A percentile compares a stretch with the other conserved stretches of the same genome.
These are phyloP conservation scores for Pezicula radicicola DNA, from an alignment of 2,329 filamentous ascomycete species.

Conservation along the genomic window DNA sequence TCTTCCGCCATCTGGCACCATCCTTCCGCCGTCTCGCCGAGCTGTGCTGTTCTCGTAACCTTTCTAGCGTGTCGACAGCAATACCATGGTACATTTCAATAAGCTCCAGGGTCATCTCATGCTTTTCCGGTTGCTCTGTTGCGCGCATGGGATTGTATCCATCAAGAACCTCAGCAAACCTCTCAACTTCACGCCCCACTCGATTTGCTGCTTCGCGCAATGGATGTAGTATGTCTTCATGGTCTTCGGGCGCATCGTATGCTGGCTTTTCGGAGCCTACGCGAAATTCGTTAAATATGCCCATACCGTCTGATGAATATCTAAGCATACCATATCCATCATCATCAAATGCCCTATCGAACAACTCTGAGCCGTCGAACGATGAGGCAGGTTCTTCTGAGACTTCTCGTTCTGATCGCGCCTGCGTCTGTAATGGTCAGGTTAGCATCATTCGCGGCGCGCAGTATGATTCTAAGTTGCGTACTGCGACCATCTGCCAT, in stretches of 20 bases:
- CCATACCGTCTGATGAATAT: slow-evolving; percentile 23
- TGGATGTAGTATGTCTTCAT: slow-evolving; percentile 50
- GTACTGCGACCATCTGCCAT: slow-evolving; percentile 28
- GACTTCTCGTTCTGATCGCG: slow-evolving; percentile 24
- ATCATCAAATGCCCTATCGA: slow-evolving; percentile 25
- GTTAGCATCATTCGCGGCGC: neutral
- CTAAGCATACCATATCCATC: slow-evolving; percentile 23
- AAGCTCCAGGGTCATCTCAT: slow-evolving; percentile 65
- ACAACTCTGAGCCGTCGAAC: slow-evolving; percentile 31
- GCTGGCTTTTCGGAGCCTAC: slow-evolving; percentile 21
- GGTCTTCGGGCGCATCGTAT: slow-evolving; percentile 33
- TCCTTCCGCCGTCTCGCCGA: slow-evolving; percentile 24
- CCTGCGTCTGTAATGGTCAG: slow-evolving; percentile 13
- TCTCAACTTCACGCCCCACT: slow-evolving; percentile 78
- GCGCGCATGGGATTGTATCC: slow-evolving; percentile 58
- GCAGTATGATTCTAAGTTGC: slow-evolving; percentile 3
- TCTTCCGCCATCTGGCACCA: slow-evolving; percentile 28
- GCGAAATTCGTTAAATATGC: slow-evolving; percentile 5
- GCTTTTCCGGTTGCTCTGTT: slow-evolving; percentile 49
- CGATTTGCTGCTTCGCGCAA: slow-evolving; percentile 63
- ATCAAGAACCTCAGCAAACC: slow-evolving; percentile 81
- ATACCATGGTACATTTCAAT: slow-evolving; percentile 62
- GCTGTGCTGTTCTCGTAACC: slow-evolving; percentile 37
- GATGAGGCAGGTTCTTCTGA: slow-evolving; percentile 28
- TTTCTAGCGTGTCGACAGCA: slow-evolving; percentile 41